phyloP scores from a whole-genome alignment of 2,329 filamentous ascomycete genomes.

The Epichloe scottii region DNA sequence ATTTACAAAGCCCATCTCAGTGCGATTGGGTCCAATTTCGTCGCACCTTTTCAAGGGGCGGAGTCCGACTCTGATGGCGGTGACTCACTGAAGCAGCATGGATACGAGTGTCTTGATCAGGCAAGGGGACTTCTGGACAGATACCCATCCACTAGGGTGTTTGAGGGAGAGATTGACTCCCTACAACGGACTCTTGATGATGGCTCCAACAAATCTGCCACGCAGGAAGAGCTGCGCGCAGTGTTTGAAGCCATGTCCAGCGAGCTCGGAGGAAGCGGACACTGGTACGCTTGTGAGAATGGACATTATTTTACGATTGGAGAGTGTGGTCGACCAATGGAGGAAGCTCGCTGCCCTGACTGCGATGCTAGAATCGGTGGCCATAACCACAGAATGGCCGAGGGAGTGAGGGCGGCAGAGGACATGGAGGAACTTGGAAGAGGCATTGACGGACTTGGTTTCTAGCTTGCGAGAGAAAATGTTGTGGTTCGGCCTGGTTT shows the following conservation, averaged over 20 bases:
- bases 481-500: background rate
- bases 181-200: conserved; percentile 9
- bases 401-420: conserved; percentile 37
- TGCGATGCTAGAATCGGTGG: conserved; percentile 48
- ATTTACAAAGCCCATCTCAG: conserved; percentile 32
- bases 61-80: background rate
- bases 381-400: conserved; percentile 30
- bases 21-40: conserved; percentile 25
- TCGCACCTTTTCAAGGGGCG: background rate
- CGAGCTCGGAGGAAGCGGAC: conserved; percentile 39
- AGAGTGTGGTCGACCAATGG: conserved; percentile 55
- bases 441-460: background rate
- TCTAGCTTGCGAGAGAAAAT: background rate
- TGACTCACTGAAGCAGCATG: background rate
- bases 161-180: background rate
- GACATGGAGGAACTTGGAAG: conserved; percentile 6
- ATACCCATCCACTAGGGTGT: background rate
- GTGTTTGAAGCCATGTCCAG: conserved; percentile 38
- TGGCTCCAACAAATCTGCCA: conserved; percentile 36
- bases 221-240: conserved; percentile 35
- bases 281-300: conserved; percentile 49
- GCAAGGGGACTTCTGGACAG: background rate
- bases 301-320: conserved; percentile 51
- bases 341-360: conserved; percentile 47
- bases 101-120: background rate